Evolutionary conservation across 2,329 filamentous ascomycete species (phyloP), one percentile per base, ranked within the genome.

Genomic region (Onygenales sp.): DNA sequence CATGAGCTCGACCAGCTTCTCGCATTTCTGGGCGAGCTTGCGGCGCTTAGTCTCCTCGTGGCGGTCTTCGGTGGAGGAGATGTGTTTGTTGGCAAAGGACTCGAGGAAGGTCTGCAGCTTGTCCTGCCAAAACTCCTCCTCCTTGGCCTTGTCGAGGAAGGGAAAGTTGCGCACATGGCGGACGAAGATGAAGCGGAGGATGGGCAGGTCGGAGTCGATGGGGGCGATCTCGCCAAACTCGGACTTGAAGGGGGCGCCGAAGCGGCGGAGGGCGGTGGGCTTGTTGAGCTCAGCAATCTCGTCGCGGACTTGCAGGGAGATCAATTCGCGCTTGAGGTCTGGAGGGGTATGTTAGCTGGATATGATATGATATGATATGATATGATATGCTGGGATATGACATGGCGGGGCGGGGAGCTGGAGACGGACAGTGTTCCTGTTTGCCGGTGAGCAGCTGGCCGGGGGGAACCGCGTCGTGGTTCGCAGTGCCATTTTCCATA

Each of bases 71-170:
- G 92, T 96, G 5, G 91, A 95, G 2, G 92, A 97, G 43, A 98
- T 96, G 68, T 92, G 87, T 69, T 97, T 98, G 67, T 86, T 93
- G 11, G 93, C 92, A 68, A 98, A 98, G 0, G 90, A 96, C 70
- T 97, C 91, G 27, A 98, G 79, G 65, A 98, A 98, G 88, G 91
- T 82, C 76, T 98, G 93, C 56, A 98, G 76, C 70, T 95, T 97
- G 67, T 97, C 90, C 74, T 98, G 93, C 93, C 93, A 98, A 65
- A 98, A 98, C 72, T 98, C 93, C 79, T 97, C 95, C 79, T 98
- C 93, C 65, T 83, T 86, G 21, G 93, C 93, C 77, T 95, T 89
- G 71, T 98, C 90, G 58, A 98, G 81, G 66, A 98, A 98, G 1
- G 93, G 93, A 64, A 98, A 98, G 64, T 97, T 94, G 65, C 93